Evolutionary conservation across 1,139 yeast species (phyloP), one percentile per base, ranked within the genome.

Genomic region (Insectozyma bohioensis): DNA sequence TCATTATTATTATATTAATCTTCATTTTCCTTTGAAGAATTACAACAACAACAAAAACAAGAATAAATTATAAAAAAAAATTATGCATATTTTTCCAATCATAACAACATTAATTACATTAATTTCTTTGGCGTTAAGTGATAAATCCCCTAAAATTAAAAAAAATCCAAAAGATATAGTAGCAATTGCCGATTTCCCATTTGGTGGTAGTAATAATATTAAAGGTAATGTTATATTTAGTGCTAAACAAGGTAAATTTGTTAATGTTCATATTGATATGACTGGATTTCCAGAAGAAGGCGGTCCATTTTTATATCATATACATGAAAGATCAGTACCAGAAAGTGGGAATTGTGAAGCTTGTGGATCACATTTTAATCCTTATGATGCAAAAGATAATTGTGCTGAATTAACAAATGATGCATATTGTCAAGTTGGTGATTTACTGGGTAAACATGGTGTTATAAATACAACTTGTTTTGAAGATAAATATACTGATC

Each of bases 401-500:
- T 76, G 81, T 52, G 68, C 63, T 28, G 44, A 46, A 10, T 67
- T 67, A 39, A 63, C 62, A 13, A 63, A 67, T 44, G 80, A 79
- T 52, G 58, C 78, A 7, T 61, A 56, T 30, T 77, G 83, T 51
- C 75, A 74, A 52, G 68, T 76, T 19, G 84, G 85, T 28, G 83
- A 78, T 48, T 70, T 78, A 43, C 71, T 80, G 28, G 84, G 84
- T 20, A 78, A 78, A 48, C 81, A 78, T 51, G 85, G 84, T 3
- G 62, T 63, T 55, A 72, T 78, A 42, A 64, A 74, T 46, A 62
- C 77, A 16, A 75, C 80, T 3, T 74, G 80, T 46, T 73, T 68
- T 52, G 77, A 74, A 48, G 60, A 73, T 17, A 64, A 63, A 39
- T 78, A 72, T 48, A 50, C 60, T 32, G 85, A 78, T 47, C 76